Percentiles rank a stretch among this genome's conserved stretches.
Conservation (phyloP, 768 basidiomycete genomes). For the Xerocomus potaroensis region DNA sequence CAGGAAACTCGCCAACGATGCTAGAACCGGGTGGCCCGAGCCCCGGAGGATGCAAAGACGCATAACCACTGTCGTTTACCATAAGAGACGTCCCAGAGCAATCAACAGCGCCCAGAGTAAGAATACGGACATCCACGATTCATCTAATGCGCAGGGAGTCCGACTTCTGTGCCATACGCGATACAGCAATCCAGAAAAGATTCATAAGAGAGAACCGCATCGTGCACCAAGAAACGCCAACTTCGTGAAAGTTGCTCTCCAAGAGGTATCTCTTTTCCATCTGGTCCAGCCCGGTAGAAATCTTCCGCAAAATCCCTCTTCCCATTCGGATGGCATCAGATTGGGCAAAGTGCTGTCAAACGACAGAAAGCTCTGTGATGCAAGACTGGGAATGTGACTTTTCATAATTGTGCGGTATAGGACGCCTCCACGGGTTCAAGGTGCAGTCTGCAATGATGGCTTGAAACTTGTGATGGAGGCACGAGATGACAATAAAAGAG, state of each 20-base stretch:
- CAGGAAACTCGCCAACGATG: not conserved
- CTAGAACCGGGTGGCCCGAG: constrained; percentile 35
- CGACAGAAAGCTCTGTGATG: constrained; percentile 57
- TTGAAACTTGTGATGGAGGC: constrained; percentile 56
- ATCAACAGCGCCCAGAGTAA: constrained; percentile 65
- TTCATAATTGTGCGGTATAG: constrained; percentile 59
- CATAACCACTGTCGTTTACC: constrained; percentile 64
- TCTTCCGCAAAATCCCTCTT: constrained; percentile 64
- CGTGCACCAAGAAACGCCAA: constrained; percentile 31
- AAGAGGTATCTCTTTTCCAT: constrained; percentile 58
- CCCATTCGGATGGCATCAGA: constrained; percentile 63
- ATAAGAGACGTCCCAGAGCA: constrained; percentile 51
- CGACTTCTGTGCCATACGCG: constrained; percentile 66
- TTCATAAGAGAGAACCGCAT: constrained; percentile 7
- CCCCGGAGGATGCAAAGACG: constrained; percentile 67
- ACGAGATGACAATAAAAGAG: constrained; percentile 54
- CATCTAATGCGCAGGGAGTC: constrained; percentile 70
- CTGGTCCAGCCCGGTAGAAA: constrained; percentile 76
- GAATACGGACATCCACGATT: constrained; percentile 77
- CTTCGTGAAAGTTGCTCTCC: constrained; percentile 69
- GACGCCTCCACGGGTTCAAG: constrained; percentile 72
- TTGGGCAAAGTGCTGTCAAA: constrained; percentile 68
- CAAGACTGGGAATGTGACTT: constrained; percentile 54
- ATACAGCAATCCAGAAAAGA: constrained; percentile 42
- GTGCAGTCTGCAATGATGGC: constrained; percentile 56